Evolutionary conservation across 2,329 filamentous ascomycete genomes (phyloP).

Genomic region (Fusarium secorum): DNA sequence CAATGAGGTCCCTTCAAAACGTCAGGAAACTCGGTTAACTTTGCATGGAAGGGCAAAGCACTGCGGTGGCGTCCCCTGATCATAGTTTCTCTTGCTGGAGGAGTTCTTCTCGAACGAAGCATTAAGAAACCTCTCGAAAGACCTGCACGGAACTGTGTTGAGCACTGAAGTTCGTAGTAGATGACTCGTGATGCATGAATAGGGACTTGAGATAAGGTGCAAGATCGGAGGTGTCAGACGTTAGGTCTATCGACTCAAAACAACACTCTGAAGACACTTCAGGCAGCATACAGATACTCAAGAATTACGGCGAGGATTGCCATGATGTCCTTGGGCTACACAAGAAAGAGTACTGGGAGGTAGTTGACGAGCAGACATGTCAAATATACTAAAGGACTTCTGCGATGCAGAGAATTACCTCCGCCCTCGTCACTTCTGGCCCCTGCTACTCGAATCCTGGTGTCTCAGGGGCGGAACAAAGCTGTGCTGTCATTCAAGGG

Average conservation of each 20-base stretch:
- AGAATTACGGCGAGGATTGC: too few relatives aligned
- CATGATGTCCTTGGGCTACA: too few relatives aligned
- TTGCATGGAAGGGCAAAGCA: not conserved
- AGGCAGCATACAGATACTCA: too few relatives aligned
- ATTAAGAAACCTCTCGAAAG: accelerated
- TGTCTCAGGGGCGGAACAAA: not conserved
- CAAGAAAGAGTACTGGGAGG: too few relatives aligned
- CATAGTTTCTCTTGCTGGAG: accelerated
- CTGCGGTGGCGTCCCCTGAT: not conserved
- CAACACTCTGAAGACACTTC: too few relatives aligned
- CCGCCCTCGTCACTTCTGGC: accelerated
- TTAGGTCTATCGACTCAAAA: not conserved
- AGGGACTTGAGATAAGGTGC: not conserved
- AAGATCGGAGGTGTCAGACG: not conserved
- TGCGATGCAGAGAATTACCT: not conserved
- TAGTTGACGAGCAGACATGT: too few relatives aligned
- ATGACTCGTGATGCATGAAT: too few relatives aligned
- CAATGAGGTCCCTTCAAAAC: not conserved
- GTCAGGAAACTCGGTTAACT: not conserved
- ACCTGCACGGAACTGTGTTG: too few relatives aligned
- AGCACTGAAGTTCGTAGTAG: too few relatives aligned
- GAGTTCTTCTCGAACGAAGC: not conserved
- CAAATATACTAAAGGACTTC: too few relatives aligned
- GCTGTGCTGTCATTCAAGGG: not conserved
- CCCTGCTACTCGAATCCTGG: not conserved